Base-by-base conservation (phyloP, 225 moss, liverwort and hornwort species). In the Pleurozium schreberi region DNA sequence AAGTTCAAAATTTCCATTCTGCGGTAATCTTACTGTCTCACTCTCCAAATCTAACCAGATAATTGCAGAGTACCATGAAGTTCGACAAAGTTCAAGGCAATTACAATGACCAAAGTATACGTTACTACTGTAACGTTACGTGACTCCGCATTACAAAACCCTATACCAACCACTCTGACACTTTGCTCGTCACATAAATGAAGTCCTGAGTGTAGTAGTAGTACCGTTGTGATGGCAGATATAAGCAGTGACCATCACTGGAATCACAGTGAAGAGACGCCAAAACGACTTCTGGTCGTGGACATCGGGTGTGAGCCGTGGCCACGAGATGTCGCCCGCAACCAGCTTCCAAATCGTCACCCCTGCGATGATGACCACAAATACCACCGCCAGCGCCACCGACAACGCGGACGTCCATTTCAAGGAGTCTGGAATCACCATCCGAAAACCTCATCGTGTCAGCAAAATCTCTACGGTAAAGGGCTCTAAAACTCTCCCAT, bases 181-280 rank as follows among this genome's bases (percentile, higher is more conserved):
- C 47, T 62, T 75, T 63, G 76, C 34, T 40, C 31, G 33, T 42
- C 33, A 63, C 22, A 31, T 6, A 23, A 31, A 64, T 31, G 64
- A 65, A 50, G 22, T 76, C 40, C 53, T 42, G 78, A 78, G 55
- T 12, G 50, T 40, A 75, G 67, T n/a, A 75, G 50, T 30, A 45
- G 27, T 90, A 97, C 96, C 93, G 69, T 96, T 99, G 91, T 96
- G 95, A 66, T 99, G 98, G 79, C 98, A 99, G 85, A 99, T 97
- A 93, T 95, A 99, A 84, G 98, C 98, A 38, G 97, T 99, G 36
- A 95, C 95, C 95, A 99, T 93, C 13, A 99, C 94, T 71, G 97
- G 98, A 58, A 99, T 91, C 79, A 96, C 97, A 33, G 98, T 96
- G 93, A 99, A 99, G 75, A 96, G 92, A 57, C 92, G 92, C 96